Conservation (phyloP, 805 yeast genomes). For the Teunomyces lycoperdinae region DNA sequence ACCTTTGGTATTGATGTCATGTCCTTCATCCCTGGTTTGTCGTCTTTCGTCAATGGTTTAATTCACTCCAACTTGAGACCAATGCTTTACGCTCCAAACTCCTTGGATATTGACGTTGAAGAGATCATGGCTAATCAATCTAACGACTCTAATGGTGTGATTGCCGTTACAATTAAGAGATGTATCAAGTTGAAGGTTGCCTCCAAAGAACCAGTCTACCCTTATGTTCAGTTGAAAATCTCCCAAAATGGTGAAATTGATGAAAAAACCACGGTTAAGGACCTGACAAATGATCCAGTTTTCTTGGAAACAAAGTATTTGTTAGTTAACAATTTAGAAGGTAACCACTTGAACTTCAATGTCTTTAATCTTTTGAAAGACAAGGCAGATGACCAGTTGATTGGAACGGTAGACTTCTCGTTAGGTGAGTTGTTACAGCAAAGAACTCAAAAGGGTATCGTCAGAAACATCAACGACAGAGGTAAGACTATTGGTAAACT, state of each 20-base stretch:
- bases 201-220: slow-evolving; percentile 48
- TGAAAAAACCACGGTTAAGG: slow-evolving; percentile 58
- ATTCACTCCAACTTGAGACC: slow-evolving; percentile 73
- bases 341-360: slow-evolving; percentile 50
- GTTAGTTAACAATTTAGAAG: slow-evolving; percentile 54
- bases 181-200: slow-evolving; percentile 48
- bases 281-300: slow-evolving; percentile 52
- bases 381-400: slow-evolving; percentile 51
- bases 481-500: slow-evolving; percentile 58
- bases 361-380: slow-evolving; percentile 53
- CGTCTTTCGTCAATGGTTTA: slow-evolving; percentile 65
- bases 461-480: slow-evolving; percentile 44
- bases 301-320: slow-evolving; percentile 67
- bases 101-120: slow-evolving; percentile 71
- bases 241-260: slow-evolving; percentile 39
- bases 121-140: slow-evolving; percentile 62
- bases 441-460: slow-evolving; percentile 40
- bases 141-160: slow-evolving; percentile 68
- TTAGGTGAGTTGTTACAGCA: slow-evolving; percentile 60
- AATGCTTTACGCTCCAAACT: slow-evolving; percentile 79
- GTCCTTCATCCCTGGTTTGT: slow-evolving; percentile 80
- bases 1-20: slow-evolving; percentile 82
- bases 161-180: slow-evolving; percentile 60
- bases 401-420: slow-evolving; percentile 50
- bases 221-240: slow-evolving; percentile 48